These are phyloP conservation scores for Calendula officinalis DNA, from an alignment of 129 eudicot genomes.

Conservation along the genomic window DNA sequence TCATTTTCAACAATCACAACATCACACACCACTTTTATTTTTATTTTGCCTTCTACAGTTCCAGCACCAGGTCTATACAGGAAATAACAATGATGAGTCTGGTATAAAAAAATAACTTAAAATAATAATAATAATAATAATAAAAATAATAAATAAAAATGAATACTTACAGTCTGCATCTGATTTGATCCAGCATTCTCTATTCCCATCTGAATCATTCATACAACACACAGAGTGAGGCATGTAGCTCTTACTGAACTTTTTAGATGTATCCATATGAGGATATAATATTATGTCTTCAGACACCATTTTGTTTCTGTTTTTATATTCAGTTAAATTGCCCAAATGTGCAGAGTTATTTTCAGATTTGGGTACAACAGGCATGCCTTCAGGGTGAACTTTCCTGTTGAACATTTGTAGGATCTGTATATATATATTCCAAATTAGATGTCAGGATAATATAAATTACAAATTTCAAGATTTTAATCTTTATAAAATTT, in stretches of 20 bases:
- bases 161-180: conserved; percentile 17
- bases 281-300: conserved; percentile 48
- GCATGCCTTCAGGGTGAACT: conserved; percentile 78
- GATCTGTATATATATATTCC: conserved; percentile 47
- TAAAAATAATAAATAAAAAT: background rate
- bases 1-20: conserved; percentile 14
- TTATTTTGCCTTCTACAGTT: conserved; percentile 15
- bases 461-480: background rate
- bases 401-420: conserved; percentile 70
- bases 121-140: background rate
- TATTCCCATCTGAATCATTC: conserved; percentile 37
- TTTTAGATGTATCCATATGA: conserved; percentile 30
- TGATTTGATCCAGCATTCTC: conserved; percentile 19
- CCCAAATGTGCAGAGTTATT: conserved; percentile 32
- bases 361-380: conserved; percentile 31
- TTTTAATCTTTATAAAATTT: too few species aligned
- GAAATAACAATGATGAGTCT: background rate
- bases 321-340: conserved; percentile 13
- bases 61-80: conserved; percentile 15
- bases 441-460: background rate
- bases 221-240: background rate
- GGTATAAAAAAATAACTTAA: background rate
- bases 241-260: background rate
- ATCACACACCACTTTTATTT: conserved; percentile 15
- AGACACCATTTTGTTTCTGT: conserved; percentile 27